Conservation (phyloP, 768 basidiomycete species). For the Filobasidium floriforme region DNA sequence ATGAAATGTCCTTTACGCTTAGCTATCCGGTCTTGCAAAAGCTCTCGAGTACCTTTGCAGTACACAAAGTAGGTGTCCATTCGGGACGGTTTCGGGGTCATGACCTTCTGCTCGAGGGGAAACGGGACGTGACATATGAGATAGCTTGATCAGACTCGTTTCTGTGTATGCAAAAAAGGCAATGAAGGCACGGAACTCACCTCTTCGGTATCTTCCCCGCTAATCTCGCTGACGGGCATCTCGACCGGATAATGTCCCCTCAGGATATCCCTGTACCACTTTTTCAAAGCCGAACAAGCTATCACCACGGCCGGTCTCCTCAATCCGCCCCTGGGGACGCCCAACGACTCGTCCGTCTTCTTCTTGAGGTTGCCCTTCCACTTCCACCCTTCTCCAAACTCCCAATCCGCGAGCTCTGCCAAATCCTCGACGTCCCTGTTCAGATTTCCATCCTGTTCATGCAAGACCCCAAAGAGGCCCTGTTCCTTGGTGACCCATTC, state of each 20-base stretch:
- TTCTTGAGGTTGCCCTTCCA: conserved; percentile 14
- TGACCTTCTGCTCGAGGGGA: neutral
- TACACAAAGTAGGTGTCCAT: conserved; percentile 73
- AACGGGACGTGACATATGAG: neutral
- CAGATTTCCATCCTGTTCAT: conserved; percentile 6
- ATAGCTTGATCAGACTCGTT: too few species aligned
- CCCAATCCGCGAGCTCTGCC: conserved; percentile 27
- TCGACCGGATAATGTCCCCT: conserved; percentile 52
- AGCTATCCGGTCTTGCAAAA: conserved; percentile 38
- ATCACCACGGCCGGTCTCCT: conserved; percentile 60
- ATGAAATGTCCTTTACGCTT: conserved; percentile 42
- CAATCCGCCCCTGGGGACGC: conserved; percentile 25
- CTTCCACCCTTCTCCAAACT: conserved; percentile 22
- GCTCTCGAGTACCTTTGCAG: conserved; percentile 42
- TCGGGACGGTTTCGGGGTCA: conserved; percentile 35
- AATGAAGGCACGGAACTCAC: conserved; percentile 27
- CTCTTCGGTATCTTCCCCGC: conserved; percentile 27
- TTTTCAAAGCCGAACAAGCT: conserved; percentile 78
- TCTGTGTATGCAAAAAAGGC: too few species aligned
- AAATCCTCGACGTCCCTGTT: neutral
- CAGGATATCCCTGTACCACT: conserved; percentile 70
- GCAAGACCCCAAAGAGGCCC: conserved; percentile 3
- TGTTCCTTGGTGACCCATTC: conserved; percentile 24
- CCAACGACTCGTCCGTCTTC: conserved; percentile 13
- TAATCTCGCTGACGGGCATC: conserved; percentile 23